These are phyloP conservation scores for Cadophora malorum DNA, from an alignment of 2,329 filamentous ascomycete species.

Conservation along the genomic window DNA sequence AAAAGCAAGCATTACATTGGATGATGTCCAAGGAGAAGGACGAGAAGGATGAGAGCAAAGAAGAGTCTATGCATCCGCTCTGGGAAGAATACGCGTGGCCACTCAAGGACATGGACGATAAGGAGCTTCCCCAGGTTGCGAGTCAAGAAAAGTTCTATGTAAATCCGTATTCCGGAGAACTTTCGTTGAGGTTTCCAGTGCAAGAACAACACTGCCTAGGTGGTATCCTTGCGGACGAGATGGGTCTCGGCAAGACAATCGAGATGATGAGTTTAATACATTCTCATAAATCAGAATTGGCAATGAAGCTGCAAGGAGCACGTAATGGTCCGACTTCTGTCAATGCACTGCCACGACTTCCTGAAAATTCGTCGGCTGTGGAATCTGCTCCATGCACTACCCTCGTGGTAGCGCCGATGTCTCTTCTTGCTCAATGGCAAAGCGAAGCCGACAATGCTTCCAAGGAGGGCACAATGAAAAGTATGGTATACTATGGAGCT, in stretches of 20 bases:
- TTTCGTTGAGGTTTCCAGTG: slow-evolving; percentile 88
- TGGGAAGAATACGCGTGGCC: slow-evolving; percentile 98
- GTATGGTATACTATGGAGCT: slow-evolving; percentile 88
- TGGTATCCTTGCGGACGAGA: slow-evolving; percentile 93
- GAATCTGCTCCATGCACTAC: slow-evolving; percentile 85
- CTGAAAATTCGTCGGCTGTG: slow-evolving; percentile 61
- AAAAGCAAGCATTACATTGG: slow-evolving; percentile 95
- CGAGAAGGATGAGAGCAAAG: slow-evolving; percentile 67
- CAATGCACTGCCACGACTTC: slow-evolving; percentile 67
- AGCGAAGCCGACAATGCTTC: slow-evolving; percentile 94
- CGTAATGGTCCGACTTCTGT: slow-evolving; percentile 50
- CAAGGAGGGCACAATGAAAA: slow-evolving; percentile 79
- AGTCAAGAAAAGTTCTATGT: slow-evolving; percentile 84
- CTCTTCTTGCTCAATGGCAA: slow-evolving; percentile 94
- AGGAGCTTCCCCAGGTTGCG: slow-evolving; percentile 69
- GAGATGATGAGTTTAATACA: slow-evolving; percentile 97
- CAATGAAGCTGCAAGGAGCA: slow-evolving; percentile 47
- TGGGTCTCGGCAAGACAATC: slow-evolving; percentile 98
- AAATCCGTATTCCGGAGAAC: slow-evolving; percentile 94
- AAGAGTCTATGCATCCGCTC: slow-evolving; percentile 90
- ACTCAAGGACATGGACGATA: slow-evolving; percentile 82
- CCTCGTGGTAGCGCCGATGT: slow-evolving; percentile 95
- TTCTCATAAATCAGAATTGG: slow-evolving; percentile 71
- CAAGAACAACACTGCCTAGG: slow-evolving; percentile 96
- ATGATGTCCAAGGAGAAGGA: slow-evolving; percentile 94